Conservation (phyloP, 83 land plant genomes). For the Thuja plicata region DNA sequence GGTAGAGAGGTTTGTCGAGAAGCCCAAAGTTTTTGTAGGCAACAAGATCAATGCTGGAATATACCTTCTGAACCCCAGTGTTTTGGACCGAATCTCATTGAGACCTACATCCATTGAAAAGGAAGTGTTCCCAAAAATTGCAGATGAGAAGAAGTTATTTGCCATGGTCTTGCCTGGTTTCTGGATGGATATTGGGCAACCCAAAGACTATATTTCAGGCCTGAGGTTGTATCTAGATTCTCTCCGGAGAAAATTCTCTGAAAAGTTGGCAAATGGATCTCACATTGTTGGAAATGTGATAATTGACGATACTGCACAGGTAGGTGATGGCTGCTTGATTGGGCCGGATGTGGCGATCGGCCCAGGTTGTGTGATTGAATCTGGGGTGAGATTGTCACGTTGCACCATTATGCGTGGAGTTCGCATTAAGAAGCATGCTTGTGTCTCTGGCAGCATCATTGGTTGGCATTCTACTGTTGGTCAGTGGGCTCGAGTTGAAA, state of each 20-base stretch:
- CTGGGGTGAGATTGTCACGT: slow-evolving; percentile 84
- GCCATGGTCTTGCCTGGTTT: slow-evolving; percentile 95
- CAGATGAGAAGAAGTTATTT: slow-evolving; percentile 61
- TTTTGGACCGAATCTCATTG: slow-evolving; percentile 63
- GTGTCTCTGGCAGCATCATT: slow-evolving; percentile 63
- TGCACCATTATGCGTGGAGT: slow-evolving; percentile 98
- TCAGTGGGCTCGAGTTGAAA: slow-evolving; percentile 67
- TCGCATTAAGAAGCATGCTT: slow-evolving; percentile 83
- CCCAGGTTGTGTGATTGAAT: slow-evolving; percentile 80
- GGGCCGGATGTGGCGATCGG: slow-evolving; percentile 97
- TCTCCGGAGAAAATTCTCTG: slow-evolving; percentile 55
- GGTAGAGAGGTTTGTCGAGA: slow-evolving; percentile 87
- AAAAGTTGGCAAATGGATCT: slow-evolving; percentile 55
- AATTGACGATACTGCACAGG: slow-evolving; percentile 66
- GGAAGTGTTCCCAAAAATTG: slow-evolving; percentile 85
- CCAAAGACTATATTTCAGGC: slow-evolving; percentile 90
- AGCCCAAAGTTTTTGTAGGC: slow-evolving; percentile 83
- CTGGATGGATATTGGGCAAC: slow-evolving; percentile 94
- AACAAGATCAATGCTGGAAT: slow-evolving; percentile 97
- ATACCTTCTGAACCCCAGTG: slow-evolving; percentile 72
- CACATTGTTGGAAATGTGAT: slow-evolving; percentile 79
- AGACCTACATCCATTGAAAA: slow-evolving; percentile 91
- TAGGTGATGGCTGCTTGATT: slow-evolving; percentile 90
- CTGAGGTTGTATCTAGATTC: slow-evolving; percentile 81
- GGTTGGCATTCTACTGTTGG: slow-evolving; percentile 78